Base-by-base conservation (phyloP, 2,329 filamentous ascomycete species). In the Neofusicoccum umdonicola region DNA sequence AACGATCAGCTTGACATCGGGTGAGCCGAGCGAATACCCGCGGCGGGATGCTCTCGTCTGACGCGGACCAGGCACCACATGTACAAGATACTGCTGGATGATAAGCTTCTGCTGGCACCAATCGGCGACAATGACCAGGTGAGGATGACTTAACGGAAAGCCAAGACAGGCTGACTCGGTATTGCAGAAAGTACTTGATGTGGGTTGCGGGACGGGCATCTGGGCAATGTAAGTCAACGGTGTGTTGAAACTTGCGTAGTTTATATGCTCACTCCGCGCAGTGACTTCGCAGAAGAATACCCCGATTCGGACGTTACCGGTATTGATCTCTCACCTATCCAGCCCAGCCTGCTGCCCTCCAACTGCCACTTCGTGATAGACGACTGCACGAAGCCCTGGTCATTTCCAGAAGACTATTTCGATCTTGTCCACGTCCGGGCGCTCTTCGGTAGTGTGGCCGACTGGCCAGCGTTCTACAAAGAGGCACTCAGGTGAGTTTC, bases 311-410 rank as follows among this genome's bases (percentile, higher is more conserved):
- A 73, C 35, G 76, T 85, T 41, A 78, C 77, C 4, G 82, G 81
- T 42, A 79, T 77, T 22, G 81, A 83, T 67, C 77, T 83, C 45
- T 81, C 78, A 0, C 81, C 82, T 31, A 79, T 35, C n/a, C 62
- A 64, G 34, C 62, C 50, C 7, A 72, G 72, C 63, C 79, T 79
- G 74, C 77, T 83, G 0, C 81, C 81, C 0, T 76, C 79, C 3
- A 83, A 83, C 67, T 77, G 76, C 66, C 68, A 71, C 22, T 83
- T 83, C 68, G 76, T 82, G 62, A 76, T 83, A 58, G 81, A 83
- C 71, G 80, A 83, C 56, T 73, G 78, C n/a, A 76, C 74, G 0
- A 68, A 75, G 8, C 8, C 41, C 3, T 58, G 54, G 54, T 35
- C 34, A 1, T 34, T 45, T 9, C 50, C 34, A 39, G 73, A 76